These are phyloP conservation scores for Aspergillus sp. DNA, from an alignment of 2,329 filamentous ascomycete species.

Conservation along the genomic window DNA sequence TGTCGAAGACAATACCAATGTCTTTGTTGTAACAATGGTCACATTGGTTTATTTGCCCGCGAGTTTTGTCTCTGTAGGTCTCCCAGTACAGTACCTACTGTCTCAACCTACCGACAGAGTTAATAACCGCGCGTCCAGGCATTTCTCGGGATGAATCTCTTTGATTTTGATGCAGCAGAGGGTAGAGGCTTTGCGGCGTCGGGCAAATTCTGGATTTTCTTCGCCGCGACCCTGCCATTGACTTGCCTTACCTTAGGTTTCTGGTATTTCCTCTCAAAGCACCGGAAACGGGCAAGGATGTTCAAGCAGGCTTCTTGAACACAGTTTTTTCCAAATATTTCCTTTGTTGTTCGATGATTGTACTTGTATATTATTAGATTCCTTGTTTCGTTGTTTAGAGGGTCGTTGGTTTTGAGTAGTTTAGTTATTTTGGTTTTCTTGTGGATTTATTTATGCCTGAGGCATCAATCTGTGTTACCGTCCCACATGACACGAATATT, in stretches of 20 bases:
- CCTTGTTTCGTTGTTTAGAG: not conserved
- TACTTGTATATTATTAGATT: not conserved
- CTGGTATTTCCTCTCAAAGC: conserved; percentile 11
- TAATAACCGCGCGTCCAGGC: conserved; percentile 10
- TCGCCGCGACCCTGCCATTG: conserved; percentile 12
- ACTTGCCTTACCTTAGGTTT: conserved; percentile 15
- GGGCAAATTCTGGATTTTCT: conserved; percentile 22
- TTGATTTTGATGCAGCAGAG: conserved; percentile 14
- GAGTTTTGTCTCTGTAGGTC: conserved; percentile 37
- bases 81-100: not conserved
- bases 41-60: conserved; percentile 34
- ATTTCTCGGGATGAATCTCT: conserved; percentile 23
- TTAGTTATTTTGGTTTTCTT: not conserved
- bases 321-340: not conserved
- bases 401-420: not conserved
- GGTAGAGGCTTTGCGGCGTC: conserved; percentile 14
- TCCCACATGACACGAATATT: not conserved
- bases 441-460: not conserved
- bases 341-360: not conserved
- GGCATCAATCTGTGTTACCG: not conserved
- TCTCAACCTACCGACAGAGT: too few relatives aligned
- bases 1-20: conserved; percentile 25
- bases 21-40: conserved; percentile 22
- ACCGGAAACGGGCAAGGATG: not conserved
- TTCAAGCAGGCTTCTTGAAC: not conserved